phyloP scores from a whole-genome alignment of 257 asterid species.

The Lycium ferocissimum region DNA sequence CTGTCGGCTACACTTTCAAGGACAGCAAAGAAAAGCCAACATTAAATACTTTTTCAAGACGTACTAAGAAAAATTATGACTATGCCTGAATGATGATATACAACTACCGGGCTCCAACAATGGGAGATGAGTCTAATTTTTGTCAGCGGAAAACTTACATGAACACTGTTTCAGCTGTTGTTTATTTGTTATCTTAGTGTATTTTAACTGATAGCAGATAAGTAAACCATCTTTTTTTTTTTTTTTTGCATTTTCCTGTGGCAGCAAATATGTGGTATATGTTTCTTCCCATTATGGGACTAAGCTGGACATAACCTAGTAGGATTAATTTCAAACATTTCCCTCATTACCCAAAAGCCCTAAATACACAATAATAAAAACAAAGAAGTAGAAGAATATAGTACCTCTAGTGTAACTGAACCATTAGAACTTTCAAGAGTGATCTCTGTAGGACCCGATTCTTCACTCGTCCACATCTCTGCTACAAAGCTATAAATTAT shows the following conservation, averaged over 20 bases:
- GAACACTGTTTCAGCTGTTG: background rate
- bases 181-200: background rate
- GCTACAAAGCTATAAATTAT: too few relatives aligned
- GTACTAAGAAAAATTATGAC: background rate
- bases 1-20: background rate
- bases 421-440: too few relatives aligned
- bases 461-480: too few relatives aligned
- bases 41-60: background rate
- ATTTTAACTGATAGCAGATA: background rate
- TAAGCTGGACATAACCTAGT: background rate
- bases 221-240: too few relatives aligned
- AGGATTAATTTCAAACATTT: too few relatives aligned
- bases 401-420: too few relatives aligned
- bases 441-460: too few relatives aligned
- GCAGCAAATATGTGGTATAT: background rate
- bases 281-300: background rate
- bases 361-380: too few relatives aligned
- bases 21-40: background rate
- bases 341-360: too few relatives aligned
- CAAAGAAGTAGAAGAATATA: too few relatives aligned
- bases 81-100: background rate
- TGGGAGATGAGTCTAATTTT: background rate
- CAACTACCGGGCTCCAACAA: background rate
- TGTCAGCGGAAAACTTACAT: background rate
- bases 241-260: background rate